phyloP scores from a whole-genome alignment of 768 basidiomycete genomes.

The Pisolithus sp. region DNA sequence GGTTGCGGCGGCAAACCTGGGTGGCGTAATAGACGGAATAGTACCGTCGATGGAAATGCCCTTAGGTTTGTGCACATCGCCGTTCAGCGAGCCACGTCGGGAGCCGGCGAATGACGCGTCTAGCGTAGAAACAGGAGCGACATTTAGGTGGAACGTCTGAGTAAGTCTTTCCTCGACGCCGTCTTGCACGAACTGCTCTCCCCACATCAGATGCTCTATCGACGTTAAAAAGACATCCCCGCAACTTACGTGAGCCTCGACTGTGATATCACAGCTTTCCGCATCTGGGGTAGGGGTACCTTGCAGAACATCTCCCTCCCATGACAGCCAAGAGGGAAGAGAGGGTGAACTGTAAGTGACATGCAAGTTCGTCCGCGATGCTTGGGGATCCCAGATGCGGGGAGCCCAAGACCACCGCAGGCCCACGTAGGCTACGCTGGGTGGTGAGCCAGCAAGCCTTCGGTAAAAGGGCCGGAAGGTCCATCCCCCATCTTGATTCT shows the following conservation, averaged over 20 bases:
- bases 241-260: conserved; percentile 62
- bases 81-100: conserved; percentile 42
- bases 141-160: conserved; percentile 62
- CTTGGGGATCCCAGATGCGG: conserved; percentile 95
- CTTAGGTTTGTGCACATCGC: conserved; percentile 35
- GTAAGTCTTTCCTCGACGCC: conserved; percentile 64
- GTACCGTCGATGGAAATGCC: conserved; percentile 37
- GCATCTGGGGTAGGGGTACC: conserved; percentile 78
- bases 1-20: conserved; percentile 21
- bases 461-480: conserved; percentile 84
- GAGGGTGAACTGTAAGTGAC: conserved; percentile 76
- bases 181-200: conserved; percentile 50
- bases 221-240: not conserved
- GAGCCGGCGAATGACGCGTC: conserved; percentile 39
- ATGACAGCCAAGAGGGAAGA: conserved; percentile 81
- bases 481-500: conserved; percentile 69
- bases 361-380: conserved; percentile 70
- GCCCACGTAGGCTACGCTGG: conserved; percentile 74
- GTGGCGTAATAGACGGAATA: conserved; percentile 24
- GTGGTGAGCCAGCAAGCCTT: conserved; percentile 78
- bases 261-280: conserved; percentile 67
- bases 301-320: conserved; percentile 78
- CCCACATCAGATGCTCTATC: conserved; percentile 9
- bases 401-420: conserved; percentile 87
- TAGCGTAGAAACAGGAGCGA: conserved; percentile 58